These are phyloP conservation scores for Penicillium psychrosexuale DNA, from an alignment of 2,329 filamentous ascomycete genomes.

Conservation along the genomic window DNA sequence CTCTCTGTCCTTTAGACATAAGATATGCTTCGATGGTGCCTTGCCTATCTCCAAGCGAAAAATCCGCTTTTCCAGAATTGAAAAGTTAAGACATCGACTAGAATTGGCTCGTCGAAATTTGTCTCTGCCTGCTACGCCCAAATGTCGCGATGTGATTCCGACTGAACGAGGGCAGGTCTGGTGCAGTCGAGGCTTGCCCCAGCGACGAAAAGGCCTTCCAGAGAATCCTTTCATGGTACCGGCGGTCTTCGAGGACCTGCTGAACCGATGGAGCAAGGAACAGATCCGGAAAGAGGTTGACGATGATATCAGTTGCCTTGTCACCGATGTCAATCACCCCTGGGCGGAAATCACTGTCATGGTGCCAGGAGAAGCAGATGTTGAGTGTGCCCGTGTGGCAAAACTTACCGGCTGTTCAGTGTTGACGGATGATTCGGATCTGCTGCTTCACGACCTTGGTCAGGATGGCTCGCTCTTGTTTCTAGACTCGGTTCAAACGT, in stretches of 20 bases:
- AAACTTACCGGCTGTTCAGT: slow-evolving; percentile 56
- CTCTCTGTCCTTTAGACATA: slow-evolving; percentile 48
- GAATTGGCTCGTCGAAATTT: slow-evolving; percentile 44
- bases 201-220: slow-evolving; percentile 41
- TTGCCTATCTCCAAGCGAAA: slow-evolving; percentile 65
- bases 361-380: slow-evolving; percentile 81
- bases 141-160: slow-evolving; percentile 12
- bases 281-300: slow-evolving; percentile 22
- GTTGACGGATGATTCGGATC: slow-evolving; percentile 83
- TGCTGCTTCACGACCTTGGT: slow-evolving; percentile 71
- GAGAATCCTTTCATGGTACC: slow-evolving; percentile 72
- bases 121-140: background rate
- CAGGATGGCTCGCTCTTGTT: slow-evolving; percentile 61
- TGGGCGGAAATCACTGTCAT: slow-evolving; percentile 50
- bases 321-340: slow-evolving; percentile 19
- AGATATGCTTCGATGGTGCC: slow-evolving; percentile 82
- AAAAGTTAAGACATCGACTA: slow-evolving; percentile 57
- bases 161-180: slow-evolving; percentile 27
- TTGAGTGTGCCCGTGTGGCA: slow-evolving; percentile 68
- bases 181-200: slow-evolving; percentile 21
- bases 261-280: slow-evolving; percentile 42
- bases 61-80: slow-evolving; percentile 60
- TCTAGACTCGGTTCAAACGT: slow-evolving; percentile 60
- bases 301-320: slow-evolving; percentile 16
- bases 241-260: slow-evolving; percentile 68